Evolutionary conservation across 2,329 filamentous ascomycete species (phyloP), one percentile per base, ranked within the genome.

Genomic region (Aschersonia sp.): DNA sequence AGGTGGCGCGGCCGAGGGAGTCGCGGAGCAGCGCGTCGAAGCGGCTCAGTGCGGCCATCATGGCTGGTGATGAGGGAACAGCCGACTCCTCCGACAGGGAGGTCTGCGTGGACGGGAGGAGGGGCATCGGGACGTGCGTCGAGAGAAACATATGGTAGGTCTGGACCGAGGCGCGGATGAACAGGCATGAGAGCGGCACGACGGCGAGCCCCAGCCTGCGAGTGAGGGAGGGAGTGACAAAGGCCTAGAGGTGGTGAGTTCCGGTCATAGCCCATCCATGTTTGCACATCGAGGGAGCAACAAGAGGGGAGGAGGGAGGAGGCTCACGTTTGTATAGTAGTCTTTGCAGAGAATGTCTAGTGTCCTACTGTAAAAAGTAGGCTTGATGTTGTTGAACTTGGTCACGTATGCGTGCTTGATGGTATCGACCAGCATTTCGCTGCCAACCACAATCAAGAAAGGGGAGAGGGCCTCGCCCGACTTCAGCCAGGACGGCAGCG

Each of bases 101-200:
- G 14, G 83, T 81, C 44, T 83, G 76, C 31, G 78, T 70, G 4
- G 81, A 79, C 30, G 81, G 70, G 30, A 77, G 70, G 0, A 87
- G 71, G 0, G 87, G 85, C 7, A 84, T 76, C 0, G 87, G 84
- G 35, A 96, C 73, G 57, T 94, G 83, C 0, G 87, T 89, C 4
- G 89, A 86, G 11, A 97, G 76, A 59, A 97, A 94, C 90, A 97
- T 97, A 66, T 96, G 85, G 64, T 97, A 98, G 6, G 90, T 96
- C 62, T 98, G 92, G 42, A 97, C 76, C 1, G 87, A 89, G 44
- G 94, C 87, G 42, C 94, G 81, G 62, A 98, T 92, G 65, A 98
- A 96, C 44, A 98, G 79, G 56, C 89, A 97, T 1, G 89, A 90
- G 0, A 98, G 73, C 0, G 92, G 92, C 44, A 98, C 85, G 32